Conservation (phyloP, 306 rosid genomes). For the Benincasa hispida region DNA sequence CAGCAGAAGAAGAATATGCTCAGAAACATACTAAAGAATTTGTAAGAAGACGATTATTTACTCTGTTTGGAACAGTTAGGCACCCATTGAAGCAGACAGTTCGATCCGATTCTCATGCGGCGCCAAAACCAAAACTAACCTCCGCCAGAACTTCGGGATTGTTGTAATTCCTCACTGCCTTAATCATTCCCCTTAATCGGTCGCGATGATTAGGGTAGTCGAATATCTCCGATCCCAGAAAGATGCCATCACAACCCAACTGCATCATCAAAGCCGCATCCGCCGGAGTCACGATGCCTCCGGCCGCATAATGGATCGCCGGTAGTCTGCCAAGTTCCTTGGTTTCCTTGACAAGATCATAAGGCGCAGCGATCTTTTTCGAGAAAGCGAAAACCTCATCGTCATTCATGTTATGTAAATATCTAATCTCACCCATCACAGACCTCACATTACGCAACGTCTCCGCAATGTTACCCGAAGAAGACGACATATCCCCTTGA, state of each 20-base stretch:
- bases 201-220: conserved; percentile 32
- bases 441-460: conserved; percentile 37
- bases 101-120: conserved; percentile 35
- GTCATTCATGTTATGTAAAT: conserved; percentile 54
- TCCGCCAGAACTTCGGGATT: conserved; percentile 48
- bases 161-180: conserved; percentile 47
- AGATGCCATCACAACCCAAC: conserved; percentile 69
- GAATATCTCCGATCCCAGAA: conserved; percentile 47
- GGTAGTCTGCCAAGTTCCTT: conserved; percentile 60
- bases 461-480: conserved; percentile 32
- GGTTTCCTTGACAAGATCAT: conserved; percentile 53
- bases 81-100: conserved; percentile 11
- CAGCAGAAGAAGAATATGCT: not conserved
- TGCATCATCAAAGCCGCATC: conserved; percentile 85
- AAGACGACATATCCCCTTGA: conserved; percentile 34
- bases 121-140: conserved; percentile 33
- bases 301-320: conserved; percentile 50
- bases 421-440: conserved; percentile 47
- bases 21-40: not conserved
- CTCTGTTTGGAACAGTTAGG: not conserved
- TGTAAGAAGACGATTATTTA: not conserved
- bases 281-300: conserved; percentile 81
- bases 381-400: conserved; percentile 62
- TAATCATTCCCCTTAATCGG: conserved; percentile 42
- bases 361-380: conserved; percentile 52